Percentiles rank a stretch among this genome's conserved stretches.
Conservation (phyloP, 352 stramenopile genomes). For the Globisporangium cederbergense region DNA sequence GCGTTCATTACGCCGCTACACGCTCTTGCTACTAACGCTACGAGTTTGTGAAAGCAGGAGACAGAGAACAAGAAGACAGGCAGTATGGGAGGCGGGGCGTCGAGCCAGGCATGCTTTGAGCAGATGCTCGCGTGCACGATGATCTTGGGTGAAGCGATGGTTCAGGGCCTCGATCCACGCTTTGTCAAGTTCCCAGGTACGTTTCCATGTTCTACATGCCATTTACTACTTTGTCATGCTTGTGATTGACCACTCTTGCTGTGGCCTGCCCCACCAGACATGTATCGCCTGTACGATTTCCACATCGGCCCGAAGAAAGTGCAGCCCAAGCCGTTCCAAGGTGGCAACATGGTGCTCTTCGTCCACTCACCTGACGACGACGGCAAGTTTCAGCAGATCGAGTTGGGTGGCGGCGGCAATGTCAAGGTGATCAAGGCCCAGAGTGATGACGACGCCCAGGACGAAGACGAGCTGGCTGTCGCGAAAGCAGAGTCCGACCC, state of each 20-base stretch:
- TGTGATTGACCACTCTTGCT: neutral
- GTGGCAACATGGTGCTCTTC: slow-evolving; percentile 61
- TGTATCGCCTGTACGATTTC: slow-evolving; percentile 83
- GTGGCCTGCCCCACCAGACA: slow-evolving; percentile 22
- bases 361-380: slow-evolving; percentile 49
- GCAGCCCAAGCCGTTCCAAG: slow-evolving; percentile 39
- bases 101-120: slow-evolving; percentile 65
- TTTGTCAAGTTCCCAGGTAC: slow-evolving; percentile 75
- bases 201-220: neutral
- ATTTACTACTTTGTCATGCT: neutral
- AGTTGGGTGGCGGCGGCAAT: slow-evolving; percentile 22
- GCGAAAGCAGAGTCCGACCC: slow-evolving; percentile 30
- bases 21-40: neutral
- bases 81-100: slow-evolving; percentile 64
- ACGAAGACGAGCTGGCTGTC: slow-evolving; percentile 6
- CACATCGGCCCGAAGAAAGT: slow-evolving; percentile 71
- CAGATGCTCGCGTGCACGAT: slow-evolving; percentile 87
- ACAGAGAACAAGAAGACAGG: neutral
- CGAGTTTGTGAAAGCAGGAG: neutral
- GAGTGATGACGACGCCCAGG: slow-evolving; percentile 13
- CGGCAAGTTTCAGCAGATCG: slow-evolving; percentile 49
- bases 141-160: slow-evolving; percentile 79
- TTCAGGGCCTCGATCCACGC: slow-evolving; percentile 71
- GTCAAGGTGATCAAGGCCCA: slow-evolving; percentile 13
- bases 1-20: neutral